phyloP scores from a whole-genome alignment of 2,329 filamentous ascomycete genomes.

The Colletotrichum chlorophyti region DNA sequence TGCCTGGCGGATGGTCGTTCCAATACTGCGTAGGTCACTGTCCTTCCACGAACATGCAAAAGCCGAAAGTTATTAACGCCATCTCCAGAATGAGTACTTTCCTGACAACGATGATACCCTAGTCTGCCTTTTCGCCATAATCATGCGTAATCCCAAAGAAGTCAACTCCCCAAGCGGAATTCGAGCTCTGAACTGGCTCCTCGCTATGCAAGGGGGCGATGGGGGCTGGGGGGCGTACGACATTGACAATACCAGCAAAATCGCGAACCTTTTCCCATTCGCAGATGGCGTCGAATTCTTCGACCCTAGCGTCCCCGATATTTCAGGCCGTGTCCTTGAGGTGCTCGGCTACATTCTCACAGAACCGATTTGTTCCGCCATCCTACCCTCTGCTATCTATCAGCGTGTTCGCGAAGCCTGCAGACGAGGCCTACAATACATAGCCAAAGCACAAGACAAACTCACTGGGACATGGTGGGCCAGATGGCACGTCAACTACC shows the following conservation, averaged over 20 bases:
- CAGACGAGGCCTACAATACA: not conserved
- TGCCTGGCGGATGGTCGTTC: slow-evolving; percentile 8
- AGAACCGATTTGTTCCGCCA: not conserved
- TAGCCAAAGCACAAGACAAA: slow-evolving; percentile 1
- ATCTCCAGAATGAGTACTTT: slow-evolving; percentile 4
- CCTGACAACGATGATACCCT: slow-evolving; percentile 18
- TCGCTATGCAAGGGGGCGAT: slow-evolving; percentile 3
- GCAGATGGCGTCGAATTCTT: slow-evolving; percentile 12
- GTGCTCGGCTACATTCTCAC: slow-evolving; percentile 4
- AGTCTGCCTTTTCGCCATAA: not conserved
- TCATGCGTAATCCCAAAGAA: slow-evolving; percentile 9
- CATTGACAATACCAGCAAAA: slow-evolving; percentile 2
- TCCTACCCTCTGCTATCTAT: not conserved
- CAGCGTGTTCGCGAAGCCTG: slow-evolving; percentile 3
- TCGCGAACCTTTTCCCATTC: slow-evolving; percentile 2
- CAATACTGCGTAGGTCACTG: slow-evolving; percentile 2
- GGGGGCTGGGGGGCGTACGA: slow-evolving; percentile 18
- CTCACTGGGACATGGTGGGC: slow-evolving; percentile 9
- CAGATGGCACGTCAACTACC: slow-evolving; percentile 18
- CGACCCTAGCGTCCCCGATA: slow-evolving; percentile 10
- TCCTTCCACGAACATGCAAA: rapidly evolving
- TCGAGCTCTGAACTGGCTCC: slow-evolving; percentile 1
- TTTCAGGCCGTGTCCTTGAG: slow-evolving; percentile 2
- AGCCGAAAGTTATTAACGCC: not conserved
- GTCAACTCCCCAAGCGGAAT: not conserved